Evolutionary conservation across 2,329 filamentous ascomycete genomes (phyloP), one percentile per base, ranked within the genome.

Genomic region (Dendrostoma leiphaemia): DNA sequence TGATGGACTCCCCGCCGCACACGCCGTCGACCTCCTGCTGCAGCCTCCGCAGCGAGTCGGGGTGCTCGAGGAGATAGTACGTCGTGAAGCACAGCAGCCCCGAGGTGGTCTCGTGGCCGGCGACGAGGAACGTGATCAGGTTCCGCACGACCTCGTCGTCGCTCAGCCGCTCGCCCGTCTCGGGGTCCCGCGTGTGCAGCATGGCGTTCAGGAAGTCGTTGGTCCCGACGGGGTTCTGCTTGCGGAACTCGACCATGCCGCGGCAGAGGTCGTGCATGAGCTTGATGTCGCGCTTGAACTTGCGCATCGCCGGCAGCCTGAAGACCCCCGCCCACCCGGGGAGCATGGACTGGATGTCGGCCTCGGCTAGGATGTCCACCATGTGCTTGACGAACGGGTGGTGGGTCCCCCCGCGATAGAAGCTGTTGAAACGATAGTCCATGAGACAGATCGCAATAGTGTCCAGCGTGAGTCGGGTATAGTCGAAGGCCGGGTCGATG

Each of bases 1-100:
- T 28, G 12, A 62, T 38, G 13, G 54, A 52, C 13, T 34, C 34
- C 13, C 48, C 43, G 7, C 60, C 60, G 4, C 59, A 21, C 3
- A 62, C 59, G 10, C 24, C 49, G 35, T 60, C 60, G 3, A 62
- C 59, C 29, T 62, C 60, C 21, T 54, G 45, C 17, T 57, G 56
- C 32, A 51, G 49, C 31, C 57, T 62, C 24, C 48, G 40, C 31
- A 55, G 43, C 8, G 28, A 44, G 13, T 55, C 54, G 3, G 60
- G 60, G 28, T 62, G 28, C 34, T 59, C 24, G 10, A 60, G 45
- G 10, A 62, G 48, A 40, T 57, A 44, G 34, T 53, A 54, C 19
- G 57, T 19, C 21, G 56, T 13, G 19, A 62, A 62, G 13, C 31
- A 47, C 48, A 62, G 46, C 12, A 54, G 46, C 17, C 59, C 53